Evolutionary conservation across 179 eudicot genomes (phyloP).

Genomic region (Silene coronaria): DNA sequence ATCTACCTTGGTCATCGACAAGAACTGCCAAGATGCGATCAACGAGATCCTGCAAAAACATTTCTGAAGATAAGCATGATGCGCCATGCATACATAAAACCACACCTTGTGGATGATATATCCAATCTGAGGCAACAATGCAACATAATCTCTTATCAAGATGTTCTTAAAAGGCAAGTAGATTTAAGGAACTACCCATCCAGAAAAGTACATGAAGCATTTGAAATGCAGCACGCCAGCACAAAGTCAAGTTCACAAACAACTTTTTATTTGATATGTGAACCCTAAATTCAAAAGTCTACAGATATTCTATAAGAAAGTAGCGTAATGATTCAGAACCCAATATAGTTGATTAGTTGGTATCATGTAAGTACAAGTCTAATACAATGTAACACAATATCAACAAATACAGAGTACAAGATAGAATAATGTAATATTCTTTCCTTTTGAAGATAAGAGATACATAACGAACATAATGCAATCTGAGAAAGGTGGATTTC

Average conservation of each 20-base stretch:
- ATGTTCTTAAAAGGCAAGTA: not conserved
- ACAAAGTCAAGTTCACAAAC: too few species aligned
- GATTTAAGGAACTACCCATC: too few species aligned
- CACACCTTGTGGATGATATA: not conserved
- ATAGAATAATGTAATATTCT: too few species aligned
- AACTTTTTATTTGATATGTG: not conserved
- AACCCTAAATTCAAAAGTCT: too few species aligned
- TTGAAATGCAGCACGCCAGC: too few species aligned
- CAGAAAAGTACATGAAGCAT: too few species aligned
- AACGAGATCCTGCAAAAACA: conserved; percentile 65
- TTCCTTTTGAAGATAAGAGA: too few species aligned
- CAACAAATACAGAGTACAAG: too few species aligned
- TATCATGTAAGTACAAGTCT: too few species aligned
- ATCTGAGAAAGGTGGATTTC: not conserved
- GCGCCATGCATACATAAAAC: not conserved
- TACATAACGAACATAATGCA: not conserved
- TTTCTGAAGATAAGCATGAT: not conserved
- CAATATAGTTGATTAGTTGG: too few species aligned
- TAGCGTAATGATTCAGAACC: too few species aligned
- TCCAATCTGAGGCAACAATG: not conserved
- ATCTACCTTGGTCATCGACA: conserved; percentile 74
- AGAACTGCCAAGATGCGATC: conserved; percentile 65
- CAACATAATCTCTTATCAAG: not conserved
- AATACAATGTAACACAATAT: too few species aligned
- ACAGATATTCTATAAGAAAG: not conserved